Base-by-base conservation (phyloP, 2,329 filamentous ascomycete genomes). In the Teratosphaeria destructans region DNA sequence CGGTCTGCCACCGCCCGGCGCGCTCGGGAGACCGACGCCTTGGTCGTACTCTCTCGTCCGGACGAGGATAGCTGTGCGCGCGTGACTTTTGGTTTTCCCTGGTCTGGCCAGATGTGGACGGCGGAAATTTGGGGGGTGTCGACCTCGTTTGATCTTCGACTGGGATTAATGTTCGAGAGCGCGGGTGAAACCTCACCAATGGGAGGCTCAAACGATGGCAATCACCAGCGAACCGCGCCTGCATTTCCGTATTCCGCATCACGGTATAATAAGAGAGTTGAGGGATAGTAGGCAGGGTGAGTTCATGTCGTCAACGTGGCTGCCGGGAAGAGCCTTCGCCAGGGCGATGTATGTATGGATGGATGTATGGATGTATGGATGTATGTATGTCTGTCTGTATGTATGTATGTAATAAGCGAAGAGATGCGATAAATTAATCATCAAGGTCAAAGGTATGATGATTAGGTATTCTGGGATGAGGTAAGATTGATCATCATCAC, bases 71-170 rank as follows among this genome's bases (percentile, higher is more conserved):
- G 16, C 43, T 49, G 43, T 49, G n/a, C 43, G 43, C 23, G 14
- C 14, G 19, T 19, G 32, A 56, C 29, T 56, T 39, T 19, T 19
- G 19, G 19, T 23, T 23, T 23, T 37, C 34, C 54, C 32, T 27
- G 7, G 32, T 27, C 14, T 37, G 5, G 10, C 14, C 55, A 11
- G 39, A 57, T 32, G 26, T n/a, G 23, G 35, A 43, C 12, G 52
- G 27, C 16, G 43, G 56, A 58, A 54, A 58, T 58, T 58, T 53
- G 56, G 32, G 32, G 56, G 39, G 56, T 54, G 34, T 58, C 49
- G 47, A 53, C 19, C 47, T 54, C 12, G 56, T 54, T 58, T 58
- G 56, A 58, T 58, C 47, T 54, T 39, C 56, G 16, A 49, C 56
- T 3, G 32, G 56, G 49, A 58, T 54, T 23, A 16, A 12, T 16